phyloP scores from a whole-genome alignment of 148 eudicot species.

The Silene latifolia region DNA sequence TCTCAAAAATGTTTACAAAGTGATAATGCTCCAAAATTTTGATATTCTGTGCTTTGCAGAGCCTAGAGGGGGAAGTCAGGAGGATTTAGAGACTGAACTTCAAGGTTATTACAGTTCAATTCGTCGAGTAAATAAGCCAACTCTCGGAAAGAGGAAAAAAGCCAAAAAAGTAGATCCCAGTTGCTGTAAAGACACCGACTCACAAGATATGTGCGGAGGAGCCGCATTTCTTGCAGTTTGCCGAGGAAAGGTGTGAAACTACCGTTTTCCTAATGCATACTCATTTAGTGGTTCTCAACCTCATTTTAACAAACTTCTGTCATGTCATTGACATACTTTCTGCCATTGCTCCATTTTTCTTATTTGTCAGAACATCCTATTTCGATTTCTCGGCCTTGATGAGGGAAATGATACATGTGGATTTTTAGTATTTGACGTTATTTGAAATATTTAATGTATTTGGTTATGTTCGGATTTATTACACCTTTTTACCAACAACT shows the following conservation, averaged over 20 bases:
- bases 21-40: background rate
- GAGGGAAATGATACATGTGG: too few relatives aligned
- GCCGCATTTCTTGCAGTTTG: conserved; percentile 98
- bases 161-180: conserved; percentile 50
- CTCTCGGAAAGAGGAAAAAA: conserved; percentile 57
- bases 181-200: conserved; percentile 23
- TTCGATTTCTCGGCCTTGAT: background rate
- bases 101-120: conserved; percentile 71
- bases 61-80: conserved; percentile 88
- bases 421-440: too few relatives aligned
- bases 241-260: conserved; percentile 78
- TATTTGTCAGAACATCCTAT: background rate
- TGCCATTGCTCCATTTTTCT: background rate
- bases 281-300: background rate
- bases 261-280: background rate
- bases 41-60: conserved; percentile 37
- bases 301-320: background rate
- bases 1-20: background rate
- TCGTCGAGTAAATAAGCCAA: conserved; percentile 36
- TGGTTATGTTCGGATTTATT: too few relatives aligned
- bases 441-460: too few relatives aligned
- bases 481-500: too few relatives aligned
- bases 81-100: conserved; percentile 68
- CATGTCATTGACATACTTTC: background rate
- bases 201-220: conserved; percentile 40